A percentile compares a stretch with the other conserved stretches of the same genome.
These are phyloP conservation scores for Metschnikowia picachoensis DNA, from an alignment of 805 yeast species.

Conservation along the genomic window DNA sequence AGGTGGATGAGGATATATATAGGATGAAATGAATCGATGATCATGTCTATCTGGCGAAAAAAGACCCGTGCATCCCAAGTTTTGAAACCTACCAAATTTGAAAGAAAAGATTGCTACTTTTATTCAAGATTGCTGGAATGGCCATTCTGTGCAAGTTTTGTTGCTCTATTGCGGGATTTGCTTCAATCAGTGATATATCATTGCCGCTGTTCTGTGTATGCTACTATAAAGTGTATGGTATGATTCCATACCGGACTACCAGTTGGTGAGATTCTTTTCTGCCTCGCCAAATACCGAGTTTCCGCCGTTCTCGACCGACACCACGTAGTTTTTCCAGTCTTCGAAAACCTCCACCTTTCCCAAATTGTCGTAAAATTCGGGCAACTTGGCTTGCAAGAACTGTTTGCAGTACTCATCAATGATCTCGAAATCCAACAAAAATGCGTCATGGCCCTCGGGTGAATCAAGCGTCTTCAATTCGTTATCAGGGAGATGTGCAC, in stretches of 20 bases:
- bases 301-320: constrained; percentile 41
- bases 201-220: no score
- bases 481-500: constrained; percentile 68
- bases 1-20: not conserved
- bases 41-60: not conserved
- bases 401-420: constrained; percentile 68
- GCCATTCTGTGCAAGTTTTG: no score
- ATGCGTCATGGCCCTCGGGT: constrained; percentile 98
- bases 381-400: constrained; percentile 56
- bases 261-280: constrained; percentile 80
- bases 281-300: constrained; percentile 89
- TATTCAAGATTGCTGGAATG: not conserved
- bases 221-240: no score
- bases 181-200: no score
- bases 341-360: constrained; percentile 41
- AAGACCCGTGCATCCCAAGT: constrained; percentile 1
- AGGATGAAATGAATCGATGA: not conserved
- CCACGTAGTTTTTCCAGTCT: constrained; percentile 40
- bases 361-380: constrained; percentile 48
- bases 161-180: no score
- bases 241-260: constrained; percentile 45
- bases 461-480: constrained; percentile 70
- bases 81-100: not conserved
- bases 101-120: not conserved
- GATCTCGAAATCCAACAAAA: constrained; percentile 79